Evolutionary conservation across 768 basidiomycete species (phyloP).

Genomic region (Melanogaster broomeanus): DNA sequence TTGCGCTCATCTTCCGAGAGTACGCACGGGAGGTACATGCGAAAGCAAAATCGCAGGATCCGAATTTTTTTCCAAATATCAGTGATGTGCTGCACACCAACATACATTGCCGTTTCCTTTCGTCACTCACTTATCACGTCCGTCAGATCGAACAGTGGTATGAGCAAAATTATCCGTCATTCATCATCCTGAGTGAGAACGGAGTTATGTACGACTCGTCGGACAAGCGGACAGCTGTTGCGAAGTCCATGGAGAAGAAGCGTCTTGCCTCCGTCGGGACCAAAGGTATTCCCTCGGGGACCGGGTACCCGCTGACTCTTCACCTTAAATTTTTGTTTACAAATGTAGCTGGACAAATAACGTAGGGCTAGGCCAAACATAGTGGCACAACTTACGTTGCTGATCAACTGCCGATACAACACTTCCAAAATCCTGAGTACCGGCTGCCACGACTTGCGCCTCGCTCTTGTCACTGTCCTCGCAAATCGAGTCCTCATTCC

Average conservation of each 20-base stretch:
- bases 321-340: no score
- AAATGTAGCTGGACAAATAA: no score
- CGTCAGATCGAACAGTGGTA: conserved; percentile 89
- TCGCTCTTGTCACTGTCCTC: no score
- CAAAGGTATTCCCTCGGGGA: conserved; percentile 29
- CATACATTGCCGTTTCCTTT: background rate
- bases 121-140: conserved; percentile 9
- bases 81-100: conserved; percentile 82
- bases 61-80: conserved; percentile 82
- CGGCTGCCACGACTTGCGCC: no score
- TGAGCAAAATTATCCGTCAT: conserved; percentile 92
- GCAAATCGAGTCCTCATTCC: no score
- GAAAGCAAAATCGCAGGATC: conserved; percentile 78
- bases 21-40: conserved; percentile 82
- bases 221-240: conserved; percentile 60
- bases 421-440: no score
- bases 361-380: no score
- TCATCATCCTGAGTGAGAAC: conserved; percentile 46
- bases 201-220: conserved; percentile 41
- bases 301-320: conserved; percentile 29
- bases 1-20: conserved; percentile 84
- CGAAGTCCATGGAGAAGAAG: conserved; percentile 44
- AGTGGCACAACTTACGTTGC: no score
- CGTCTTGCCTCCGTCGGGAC: conserved; percentile 7
- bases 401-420: no score